Percentiles rank a stretch among this genome's conserved stretches.
These are phyloP conservation scores for Coccomyxa subellipsoidea DNA, from an alignment of 163 green algal species.

Conservation along the genomic window DNA sequence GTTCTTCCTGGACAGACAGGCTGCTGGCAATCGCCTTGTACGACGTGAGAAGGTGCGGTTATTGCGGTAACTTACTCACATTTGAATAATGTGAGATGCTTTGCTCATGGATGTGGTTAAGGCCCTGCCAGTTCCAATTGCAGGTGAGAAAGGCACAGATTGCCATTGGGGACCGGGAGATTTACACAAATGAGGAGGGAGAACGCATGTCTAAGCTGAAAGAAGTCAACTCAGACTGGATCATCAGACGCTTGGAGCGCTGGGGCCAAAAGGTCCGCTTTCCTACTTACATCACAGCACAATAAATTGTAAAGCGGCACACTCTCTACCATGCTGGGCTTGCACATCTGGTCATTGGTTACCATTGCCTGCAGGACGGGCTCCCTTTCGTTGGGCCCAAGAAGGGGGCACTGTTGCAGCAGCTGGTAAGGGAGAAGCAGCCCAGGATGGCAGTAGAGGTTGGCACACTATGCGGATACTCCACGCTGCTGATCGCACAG, in stretches of 20 bases:
- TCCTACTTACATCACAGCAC: background rate
- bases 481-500: conserved; percentile 36
- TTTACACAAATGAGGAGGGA: conserved; percentile 54
- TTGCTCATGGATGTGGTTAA: background rate
- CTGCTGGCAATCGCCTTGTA: background rate
- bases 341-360: background rate
- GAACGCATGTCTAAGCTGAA: conserved; percentile 55
- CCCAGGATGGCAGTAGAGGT: conserved; percentile 60
- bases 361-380: conserved; percentile 25
- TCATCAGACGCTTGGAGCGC: conserved; percentile 58
- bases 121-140: background rate
- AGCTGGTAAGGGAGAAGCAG: conserved; percentile 38
- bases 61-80: background rate
- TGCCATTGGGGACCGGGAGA: conserved; percentile 47
- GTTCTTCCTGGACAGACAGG: background rate
- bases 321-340: too few species aligned
- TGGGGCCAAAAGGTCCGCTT: conserved; percentile 38
- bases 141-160: conserved; percentile 51
- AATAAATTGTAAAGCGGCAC: too few species aligned
- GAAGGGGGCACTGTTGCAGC: conserved; percentile 57
- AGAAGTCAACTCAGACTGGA: conserved; percentile 70
- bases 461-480: conserved; percentile 56
- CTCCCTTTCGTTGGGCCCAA: conserved; percentile 62
- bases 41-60: background rate
- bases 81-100: background rate